Evolutionary conservation across 2,329 filamentous ascomycete genomes (phyloP).

Genomic region (Fusarium setosum): DNA sequence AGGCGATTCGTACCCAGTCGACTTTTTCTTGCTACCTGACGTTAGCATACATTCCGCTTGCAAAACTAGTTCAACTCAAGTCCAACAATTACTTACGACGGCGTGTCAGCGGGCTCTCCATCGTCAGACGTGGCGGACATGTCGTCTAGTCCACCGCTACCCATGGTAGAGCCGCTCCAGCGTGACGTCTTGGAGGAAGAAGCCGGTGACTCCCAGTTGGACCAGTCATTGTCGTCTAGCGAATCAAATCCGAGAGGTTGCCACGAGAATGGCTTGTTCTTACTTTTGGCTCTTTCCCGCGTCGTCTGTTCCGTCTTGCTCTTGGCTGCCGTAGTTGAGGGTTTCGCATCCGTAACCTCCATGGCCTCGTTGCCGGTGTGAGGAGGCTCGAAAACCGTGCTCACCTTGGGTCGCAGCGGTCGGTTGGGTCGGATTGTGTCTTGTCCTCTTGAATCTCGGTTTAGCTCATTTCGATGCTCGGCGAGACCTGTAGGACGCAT

Average conservation of each 20-base stretch:
- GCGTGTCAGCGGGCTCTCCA: slow-evolving; percentile 56
- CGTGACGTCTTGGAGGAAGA: slow-evolving; percentile 64
- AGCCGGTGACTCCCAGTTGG: slow-evolving; percentile 70
- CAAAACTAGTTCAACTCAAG: not conserved
- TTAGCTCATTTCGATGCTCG: slow-evolving; percentile 32
- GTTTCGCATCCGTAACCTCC: slow-evolving; percentile 13
- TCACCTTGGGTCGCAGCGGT: slow-evolving; percentile 54
- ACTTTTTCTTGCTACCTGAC: slow-evolving; percentile 47
- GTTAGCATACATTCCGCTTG: slow-evolving; percentile 20
- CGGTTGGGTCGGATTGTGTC: slow-evolving; percentile 60
- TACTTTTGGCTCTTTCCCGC: slow-evolving; percentile 53
- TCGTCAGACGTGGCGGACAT: slow-evolving; percentile 60
- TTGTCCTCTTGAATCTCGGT: slow-evolving; percentile 48
- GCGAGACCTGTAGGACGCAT: slow-evolving; percentile 36
- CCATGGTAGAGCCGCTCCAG: slow-evolving; percentile 72
- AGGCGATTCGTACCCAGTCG: slow-evolving; percentile 44
- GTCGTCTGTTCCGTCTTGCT: slow-evolving; percentile 42
- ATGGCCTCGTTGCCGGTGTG: slow-evolving; percentile 32
- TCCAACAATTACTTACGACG: slow-evolving; percentile 57
- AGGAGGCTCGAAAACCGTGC: slow-evolving; percentile 54
- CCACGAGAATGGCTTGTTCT: slow-evolving; percentile 69
- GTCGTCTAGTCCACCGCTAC: slow-evolving; percentile 54
- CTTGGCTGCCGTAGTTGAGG: slow-evolving; percentile 45
- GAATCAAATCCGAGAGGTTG: slow-evolving; percentile 67
- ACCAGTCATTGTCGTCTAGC: slow-evolving; percentile 72